Conservation (phyloP, 257 asterid genomes). For the Capsicum pubescens region DNA sequence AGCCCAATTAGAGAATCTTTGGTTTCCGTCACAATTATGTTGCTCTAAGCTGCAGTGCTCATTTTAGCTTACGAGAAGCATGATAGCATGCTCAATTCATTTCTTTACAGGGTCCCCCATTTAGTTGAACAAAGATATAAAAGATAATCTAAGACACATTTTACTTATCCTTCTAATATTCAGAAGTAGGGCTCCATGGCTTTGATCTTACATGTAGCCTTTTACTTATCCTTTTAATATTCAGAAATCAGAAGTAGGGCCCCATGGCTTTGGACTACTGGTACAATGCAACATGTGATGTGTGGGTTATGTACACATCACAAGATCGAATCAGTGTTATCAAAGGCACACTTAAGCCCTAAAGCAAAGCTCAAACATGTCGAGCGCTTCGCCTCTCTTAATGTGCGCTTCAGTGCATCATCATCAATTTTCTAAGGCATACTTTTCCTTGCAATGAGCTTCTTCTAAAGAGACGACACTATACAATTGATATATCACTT, state of each 20-base stretch:
- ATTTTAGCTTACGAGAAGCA: background rate
- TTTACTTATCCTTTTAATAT: background rate
- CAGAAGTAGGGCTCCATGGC: background rate
- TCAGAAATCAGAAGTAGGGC: background rate
- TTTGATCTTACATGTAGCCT: background rate
- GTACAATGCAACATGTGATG: background rate
- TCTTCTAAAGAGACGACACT: too few relatives aligned
- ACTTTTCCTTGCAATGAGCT: too few relatives aligned
- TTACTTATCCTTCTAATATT: background rate
- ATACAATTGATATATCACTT: too few relatives aligned
- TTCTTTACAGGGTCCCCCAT: background rate
- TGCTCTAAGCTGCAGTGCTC: background rate
- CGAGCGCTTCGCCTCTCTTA: too few relatives aligned
- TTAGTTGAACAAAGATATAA: background rate
- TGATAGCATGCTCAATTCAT: conserved; percentile 16
- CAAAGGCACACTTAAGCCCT: too few relatives aligned
- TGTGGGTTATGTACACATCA: background rate
- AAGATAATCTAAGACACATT: background rate
- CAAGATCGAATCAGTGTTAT: too few relatives aligned
- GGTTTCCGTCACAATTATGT: background rate
- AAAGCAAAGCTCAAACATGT: too few relatives aligned
- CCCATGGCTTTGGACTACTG: too few relatives aligned
- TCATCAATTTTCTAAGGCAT: too few relatives aligned
- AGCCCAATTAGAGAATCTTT: background rate
- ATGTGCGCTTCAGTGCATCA: too few relatives aligned